Base-by-base conservation (phyloP, 2,329 filamentous ascomycete genomes). In the Aspergillus glaucus region DNA sequence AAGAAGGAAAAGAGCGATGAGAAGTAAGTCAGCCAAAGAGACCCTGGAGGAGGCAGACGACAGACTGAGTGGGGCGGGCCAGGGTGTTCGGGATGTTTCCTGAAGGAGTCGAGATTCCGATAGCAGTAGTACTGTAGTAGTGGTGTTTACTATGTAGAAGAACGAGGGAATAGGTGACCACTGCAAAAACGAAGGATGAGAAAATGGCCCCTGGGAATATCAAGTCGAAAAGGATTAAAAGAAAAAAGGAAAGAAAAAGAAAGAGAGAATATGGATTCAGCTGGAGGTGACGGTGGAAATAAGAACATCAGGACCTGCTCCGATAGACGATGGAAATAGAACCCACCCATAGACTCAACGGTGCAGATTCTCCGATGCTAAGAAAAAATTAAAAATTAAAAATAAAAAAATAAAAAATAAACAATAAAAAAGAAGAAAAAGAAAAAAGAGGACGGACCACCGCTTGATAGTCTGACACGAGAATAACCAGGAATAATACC, bases 401-500 rank as follows among this genome's bases (percentile, higher is more conserved):
- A n/a, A n/a, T 24, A 41, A 17, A 24, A 6, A 4, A 41, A 41
- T 12, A 21, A 10, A 8, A 41, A 22, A 28, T 6, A 43, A 14
- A 34, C 19, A 19, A 14, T 14, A 51, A 10, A 46, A 12, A 28
- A 10, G 10, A 21, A 12, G 19, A 21, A 39, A 36, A 19, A 14
- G n/a, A 14, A 17, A 28, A 17, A 14, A 15, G 26, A 26, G 51
- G 50, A 54, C 48, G 46, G 52, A 50, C 43, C 54, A 56, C 49
- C 50, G 50, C 43, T 56, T 50, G 50, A 50, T 50, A 46, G 42
- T 52, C 51, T 36, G 45, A 48, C 44, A 48, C 32, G 50, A 44
- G 51, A 42, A 51, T 48, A 57, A 30, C 26, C 26, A 30, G 26
- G 10, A 30, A 30, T 30, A 30, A 30, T 30, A 17, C 34, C 15